These are phyloP conservation scores for Komagataella pastoris DNA, from an alignment of 805 yeast species.

Conservation along the genomic window DNA sequence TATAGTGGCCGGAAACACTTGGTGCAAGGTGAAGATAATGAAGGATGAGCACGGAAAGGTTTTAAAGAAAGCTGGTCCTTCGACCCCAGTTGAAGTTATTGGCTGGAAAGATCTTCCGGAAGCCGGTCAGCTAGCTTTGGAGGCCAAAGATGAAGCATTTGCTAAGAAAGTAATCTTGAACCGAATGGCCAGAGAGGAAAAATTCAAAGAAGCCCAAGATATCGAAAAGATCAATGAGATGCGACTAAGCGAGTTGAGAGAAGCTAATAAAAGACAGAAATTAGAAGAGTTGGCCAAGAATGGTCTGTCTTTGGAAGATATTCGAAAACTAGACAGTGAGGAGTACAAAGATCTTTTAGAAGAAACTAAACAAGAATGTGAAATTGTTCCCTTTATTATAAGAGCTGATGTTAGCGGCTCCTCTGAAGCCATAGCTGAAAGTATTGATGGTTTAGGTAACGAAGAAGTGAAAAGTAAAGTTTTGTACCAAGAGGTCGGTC, in stretches of 20 bases:
- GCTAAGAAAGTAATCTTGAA: slow-evolving; percentile 69
- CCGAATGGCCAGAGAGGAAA: slow-evolving; percentile 39
- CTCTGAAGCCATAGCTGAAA: slow-evolving; percentile 81
- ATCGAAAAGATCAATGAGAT: slow-evolving; percentile 61
- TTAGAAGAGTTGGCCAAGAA: slow-evolving; percentile 43
- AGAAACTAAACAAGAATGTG: slow-evolving; percentile 8
- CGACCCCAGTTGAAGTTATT: slow-evolving; percentile 78
- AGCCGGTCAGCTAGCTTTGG: slow-evolving; percentile 76
- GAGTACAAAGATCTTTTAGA: slow-evolving; percentile 10
- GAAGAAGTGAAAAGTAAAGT: slow-evolving; percentile 67
- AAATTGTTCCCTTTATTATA: slow-evolving; percentile 48
- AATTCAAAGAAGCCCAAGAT: slow-evolving; percentile 44
- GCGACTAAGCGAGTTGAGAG: slow-evolving; percentile 40
- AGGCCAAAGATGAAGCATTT: slow-evolving; percentile 57
- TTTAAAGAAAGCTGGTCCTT: slow-evolving; percentile 62
- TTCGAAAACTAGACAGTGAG: slow-evolving; percentile 20
- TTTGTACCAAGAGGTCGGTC: slow-evolving; percentile 66
- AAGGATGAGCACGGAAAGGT: slow-evolving; percentile 58
- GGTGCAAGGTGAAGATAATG: slow-evolving; percentile 74
- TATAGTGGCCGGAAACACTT: slow-evolving; percentile 79
- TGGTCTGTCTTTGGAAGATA: slow-evolving; percentile 43
- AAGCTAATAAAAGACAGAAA: slow-evolving; percentile 36
- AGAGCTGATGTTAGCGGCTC: slow-evolving; percentile 94
- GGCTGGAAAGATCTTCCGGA: slow-evolving; percentile 94
- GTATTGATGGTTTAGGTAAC: slow-evolving; percentile 74